Percentiles rank a stretch among this genome's conserved stretches.
Conservation (phyloP, 371 early-diverging fungal genomes). For the Mucor piriformis region DNA sequence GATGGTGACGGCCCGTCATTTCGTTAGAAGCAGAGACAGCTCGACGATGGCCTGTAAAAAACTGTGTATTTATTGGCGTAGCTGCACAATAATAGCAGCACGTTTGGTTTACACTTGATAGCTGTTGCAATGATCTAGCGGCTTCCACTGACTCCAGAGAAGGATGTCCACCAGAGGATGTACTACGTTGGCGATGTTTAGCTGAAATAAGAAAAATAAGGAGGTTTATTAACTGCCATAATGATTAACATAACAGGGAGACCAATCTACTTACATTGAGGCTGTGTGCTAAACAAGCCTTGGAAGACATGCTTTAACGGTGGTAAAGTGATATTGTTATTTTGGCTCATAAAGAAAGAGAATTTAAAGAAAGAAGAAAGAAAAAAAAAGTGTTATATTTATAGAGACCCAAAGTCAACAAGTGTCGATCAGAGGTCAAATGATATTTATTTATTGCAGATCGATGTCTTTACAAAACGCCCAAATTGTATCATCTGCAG, state of each 20-base stretch:
- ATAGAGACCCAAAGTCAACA: background rate
- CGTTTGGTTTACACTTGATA: background rate
- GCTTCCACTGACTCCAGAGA: conserved; percentile 4
- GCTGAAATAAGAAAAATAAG: too few relatives aligned
- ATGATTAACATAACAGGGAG: too few relatives aligned
- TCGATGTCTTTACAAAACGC: conserved; percentile 5
- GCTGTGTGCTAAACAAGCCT: conserved; percentile 3
- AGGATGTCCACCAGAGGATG: conserved; percentile 5
- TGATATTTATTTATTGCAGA: conserved; percentile 23
- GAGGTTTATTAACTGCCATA: too few relatives aligned
- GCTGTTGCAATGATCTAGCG: conserved; percentile 8
- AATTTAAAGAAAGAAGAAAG: conserved; percentile 6
- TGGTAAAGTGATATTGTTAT: conserved; percentile 23
- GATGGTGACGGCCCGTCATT: background rate
- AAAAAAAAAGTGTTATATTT: background rate
- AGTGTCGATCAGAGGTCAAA: conserved; percentile 23
- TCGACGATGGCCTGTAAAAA: conserved; percentile 17
- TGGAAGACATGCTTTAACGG: conserved; percentile 25
- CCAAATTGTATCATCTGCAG: conserved; percentile 11
- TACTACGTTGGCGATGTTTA: conserved; percentile 2
- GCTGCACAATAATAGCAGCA: conserved; percentile 2
- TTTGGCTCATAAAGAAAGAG: conserved; percentile 6
- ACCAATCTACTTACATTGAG: background rate
- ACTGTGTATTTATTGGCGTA: background rate
- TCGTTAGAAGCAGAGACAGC: conserved; percentile 18